These are phyloP conservation scores for Aureobasidium sp. DNA, from an alignment of 2,329 filamentous ascomycete species.

Conservation along the genomic window DNA sequence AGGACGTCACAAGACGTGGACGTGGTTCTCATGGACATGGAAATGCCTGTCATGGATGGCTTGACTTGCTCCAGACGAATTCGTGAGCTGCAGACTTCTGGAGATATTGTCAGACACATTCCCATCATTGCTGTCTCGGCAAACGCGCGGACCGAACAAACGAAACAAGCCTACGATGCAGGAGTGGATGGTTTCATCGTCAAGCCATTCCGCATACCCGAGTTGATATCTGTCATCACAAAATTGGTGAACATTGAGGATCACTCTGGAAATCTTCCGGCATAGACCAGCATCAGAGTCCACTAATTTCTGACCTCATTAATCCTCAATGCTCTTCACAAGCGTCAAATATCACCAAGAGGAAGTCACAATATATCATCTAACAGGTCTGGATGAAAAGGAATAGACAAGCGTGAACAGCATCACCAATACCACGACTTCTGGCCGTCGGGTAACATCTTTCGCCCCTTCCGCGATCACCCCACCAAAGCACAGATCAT, in stretches of 20 bases:
- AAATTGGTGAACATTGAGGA: neutral
- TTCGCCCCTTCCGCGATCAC: too few species aligned
- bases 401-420: too few species aligned
- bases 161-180: constrained; percentile 59
- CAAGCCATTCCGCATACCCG: constrained; percentile 13
- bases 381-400: too few species aligned
- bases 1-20: neutral
- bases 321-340: too few species aligned
- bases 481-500: too few species aligned
- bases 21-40: constrained; percentile 23
- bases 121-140: constrained; percentile 74
- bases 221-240: neutral
- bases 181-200: constrained; percentile 47
- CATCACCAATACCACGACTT: too few species aligned
- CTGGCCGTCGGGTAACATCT: too few species aligned
- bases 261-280: too few species aligned
- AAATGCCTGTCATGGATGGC: constrained; percentile 74
- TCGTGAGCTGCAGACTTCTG: constrained; percentile 48
- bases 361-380: too few species aligned
- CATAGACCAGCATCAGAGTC: too few species aligned
- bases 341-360: too few species aligned
- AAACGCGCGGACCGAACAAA: constrained; percentile 67
- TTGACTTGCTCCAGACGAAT: constrained; percentile 58
- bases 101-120: constrained; percentile 52
- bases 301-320: too few species aligned